Evolutionary conservation across 495 filamentous ascomycete species (phyloP).

Genomic region (Hypoxylon trugodes): DNA sequence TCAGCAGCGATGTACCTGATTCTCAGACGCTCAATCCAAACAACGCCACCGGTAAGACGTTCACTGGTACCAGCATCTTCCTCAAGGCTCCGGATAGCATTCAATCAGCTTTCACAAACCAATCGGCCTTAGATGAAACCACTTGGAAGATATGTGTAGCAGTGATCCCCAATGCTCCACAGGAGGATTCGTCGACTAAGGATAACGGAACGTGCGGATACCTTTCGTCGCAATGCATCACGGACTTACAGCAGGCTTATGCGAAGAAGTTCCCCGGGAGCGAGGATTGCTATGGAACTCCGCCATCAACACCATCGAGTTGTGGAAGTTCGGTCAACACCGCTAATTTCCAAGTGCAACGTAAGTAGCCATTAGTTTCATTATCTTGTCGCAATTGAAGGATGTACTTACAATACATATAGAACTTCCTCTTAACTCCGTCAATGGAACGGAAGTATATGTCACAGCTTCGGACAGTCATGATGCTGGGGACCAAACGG

Average conservation of each 20-base stretch:
- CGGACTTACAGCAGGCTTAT: constrained; percentile 37
- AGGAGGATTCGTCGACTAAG: constrained; percentile 22
- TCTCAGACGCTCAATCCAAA: constrained; percentile 28
- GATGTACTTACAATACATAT: background rate
- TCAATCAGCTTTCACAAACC: constrained; percentile 23
- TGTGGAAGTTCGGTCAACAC: constrained; percentile 31
- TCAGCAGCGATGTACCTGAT: constrained; percentile 38
- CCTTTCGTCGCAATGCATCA: constrained; percentile 33
- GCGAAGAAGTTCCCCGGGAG: constrained; percentile 32
- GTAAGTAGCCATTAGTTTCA: constrained; percentile 17
- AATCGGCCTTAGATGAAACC: constrained; percentile 35
- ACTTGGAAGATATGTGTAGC: constrained; percentile 42
- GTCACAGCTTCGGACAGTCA: constrained; percentile 37
- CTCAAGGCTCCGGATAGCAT: constrained; percentile 29
- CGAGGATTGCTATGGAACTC: constrained; percentile 38
- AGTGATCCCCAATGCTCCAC: constrained; percentile 33
- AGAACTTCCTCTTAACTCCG: constrained; percentile 37
- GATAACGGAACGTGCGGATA: constrained; percentile 30
- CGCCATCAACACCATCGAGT: constrained; percentile 36
- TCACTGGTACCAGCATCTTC: constrained; percentile 42
- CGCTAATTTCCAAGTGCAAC: constrained; percentile 33
- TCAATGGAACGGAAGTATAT: constrained; percentile 36
- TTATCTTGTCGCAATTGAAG: background rate
- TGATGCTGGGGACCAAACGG: constrained; percentile 25
- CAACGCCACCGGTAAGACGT: constrained; percentile 31